Evolutionary conservation across 331 rosid species (phyloP).

Genomic region (Spiraea crenata): DNA sequence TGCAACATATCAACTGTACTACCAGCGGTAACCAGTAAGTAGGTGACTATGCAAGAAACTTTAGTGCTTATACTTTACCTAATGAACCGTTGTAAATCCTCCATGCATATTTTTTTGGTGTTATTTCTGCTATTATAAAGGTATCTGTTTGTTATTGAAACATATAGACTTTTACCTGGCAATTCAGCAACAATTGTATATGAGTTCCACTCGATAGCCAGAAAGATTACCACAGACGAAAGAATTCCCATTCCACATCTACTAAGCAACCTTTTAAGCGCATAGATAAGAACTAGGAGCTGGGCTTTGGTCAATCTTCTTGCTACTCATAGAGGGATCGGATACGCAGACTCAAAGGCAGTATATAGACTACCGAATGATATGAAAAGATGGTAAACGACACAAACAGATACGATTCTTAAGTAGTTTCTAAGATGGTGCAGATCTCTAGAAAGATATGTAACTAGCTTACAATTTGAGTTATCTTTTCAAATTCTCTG

Average conservation of each 20-base stretch:
- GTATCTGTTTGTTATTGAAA: constrained; percentile 50
- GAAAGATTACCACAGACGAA: constrained; percentile 63
- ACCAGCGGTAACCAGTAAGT: constrained; percentile 10
- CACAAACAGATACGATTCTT: too few species aligned
- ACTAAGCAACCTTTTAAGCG: constrained; percentile 73
- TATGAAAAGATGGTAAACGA: too few species aligned
- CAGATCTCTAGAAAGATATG: not conserved
- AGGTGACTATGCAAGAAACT: not conserved
- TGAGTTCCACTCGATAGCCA: constrained; percentile 3
- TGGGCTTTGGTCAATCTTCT: too few species aligned
- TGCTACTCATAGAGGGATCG: too few species aligned
- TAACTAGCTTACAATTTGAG: not conserved
- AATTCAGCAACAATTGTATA: not conserved
- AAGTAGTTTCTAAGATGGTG: not conserved
- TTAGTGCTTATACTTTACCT: constrained; percentile 40
- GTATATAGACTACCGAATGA: too few species aligned
- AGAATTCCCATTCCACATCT: constrained; percentile 79
- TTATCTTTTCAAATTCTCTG: too few species aligned
- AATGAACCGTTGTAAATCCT: constrained; percentile 68
- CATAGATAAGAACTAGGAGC: too few species aligned
- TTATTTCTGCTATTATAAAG: constrained; percentile 85
- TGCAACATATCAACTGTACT: constrained; percentile 68
- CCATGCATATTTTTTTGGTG: constrained; percentile 85
- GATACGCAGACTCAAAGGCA: too few species aligned
- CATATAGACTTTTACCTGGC: constrained; percentile 5